Percentiles rank a stretch among this genome's conserved stretches.
Conservation (phyloP, 2,329 filamentous ascomycete species). For the Xylariaceae sp. region DNA sequence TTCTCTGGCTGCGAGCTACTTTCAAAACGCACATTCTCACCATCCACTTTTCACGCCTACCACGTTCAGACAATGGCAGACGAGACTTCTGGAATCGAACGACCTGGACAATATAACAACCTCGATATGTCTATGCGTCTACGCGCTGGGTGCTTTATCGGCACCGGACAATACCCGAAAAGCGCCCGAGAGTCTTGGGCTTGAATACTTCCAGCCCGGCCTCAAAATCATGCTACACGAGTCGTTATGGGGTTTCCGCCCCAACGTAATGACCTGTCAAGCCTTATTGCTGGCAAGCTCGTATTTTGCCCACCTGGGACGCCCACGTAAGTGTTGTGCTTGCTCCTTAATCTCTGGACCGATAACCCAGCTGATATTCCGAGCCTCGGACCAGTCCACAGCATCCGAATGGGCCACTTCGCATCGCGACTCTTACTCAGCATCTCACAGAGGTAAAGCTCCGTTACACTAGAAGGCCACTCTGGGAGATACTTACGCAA, state of each 20-base stretch:
- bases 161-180: conserved; percentile 15
- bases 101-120: conserved; percentile 26
- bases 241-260: conserved; percentile 31
- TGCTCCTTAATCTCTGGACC: no score
- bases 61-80: conserved; percentile 28
- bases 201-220: conserved; percentile 33
- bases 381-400: no score
- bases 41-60: conserved; percentile 31
- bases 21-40: conserved; percentile 31
- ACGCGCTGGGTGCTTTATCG: conserved; percentile 31
- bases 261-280: conserved; percentile 29
- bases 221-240: conserved; percentile 31
- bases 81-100: conserved; percentile 22
- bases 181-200: conserved; percentile 26
- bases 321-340: conserved; percentile 26
- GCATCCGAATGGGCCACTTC: conserved; percentile 31
- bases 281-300: conserved; percentile 34
- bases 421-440: conserved; percentile 30
- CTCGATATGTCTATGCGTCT: conserved; percentile 34
- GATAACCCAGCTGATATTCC: no score
- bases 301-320: conserved; percentile 33
- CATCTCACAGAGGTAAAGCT: conserved; percentile 30
- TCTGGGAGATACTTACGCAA: conserved; percentile 5
- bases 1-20: conserved; percentile 29
- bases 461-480: no score